phyloP scores from a whole-genome alignment of 495 filamentous ascomycete species.

The Durotheca rogersii region DNA sequence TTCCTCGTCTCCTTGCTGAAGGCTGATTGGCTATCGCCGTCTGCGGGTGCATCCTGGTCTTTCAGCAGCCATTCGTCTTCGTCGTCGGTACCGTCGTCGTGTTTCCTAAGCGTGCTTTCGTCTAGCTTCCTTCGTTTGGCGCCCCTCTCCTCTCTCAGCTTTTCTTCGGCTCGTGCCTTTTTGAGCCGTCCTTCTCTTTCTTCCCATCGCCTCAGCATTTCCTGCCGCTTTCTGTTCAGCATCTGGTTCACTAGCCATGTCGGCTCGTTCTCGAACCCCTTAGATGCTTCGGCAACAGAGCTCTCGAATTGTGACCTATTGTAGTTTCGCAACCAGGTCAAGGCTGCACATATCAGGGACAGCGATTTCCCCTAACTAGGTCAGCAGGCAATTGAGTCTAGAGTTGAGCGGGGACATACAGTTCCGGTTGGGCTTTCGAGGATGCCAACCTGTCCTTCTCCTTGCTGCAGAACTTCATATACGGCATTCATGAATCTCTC shows the following conservation, averaged over 20 bases:
- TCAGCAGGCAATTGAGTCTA: conserved; percentile 4
- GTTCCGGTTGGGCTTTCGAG: conserved; percentile 90
- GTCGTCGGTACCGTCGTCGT: conserved; percentile 47
- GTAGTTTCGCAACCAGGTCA: conserved; percentile 91
- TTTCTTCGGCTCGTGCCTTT: conserved; percentile 68
- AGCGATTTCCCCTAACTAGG: conserved; percentile 82
- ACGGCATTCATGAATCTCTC: conserved; percentile 84
- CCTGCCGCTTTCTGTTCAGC: conserved; percentile 64
- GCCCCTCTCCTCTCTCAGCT: conserved; percentile 53
- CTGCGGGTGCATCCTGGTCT: conserved; percentile 58
- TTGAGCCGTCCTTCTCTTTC: conserved; percentile 71
- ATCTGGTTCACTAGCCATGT: conserved; percentile 82
- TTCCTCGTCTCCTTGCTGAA: conserved; percentile 64
- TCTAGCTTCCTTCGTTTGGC: conserved; percentile 40
- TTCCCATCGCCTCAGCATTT: conserved; percentile 62
- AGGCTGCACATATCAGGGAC: conserved; percentile 86
- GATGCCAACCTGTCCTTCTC: conserved; percentile 77
- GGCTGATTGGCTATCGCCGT: conserved; percentile 33
- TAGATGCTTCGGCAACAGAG: conserved; percentile 32
- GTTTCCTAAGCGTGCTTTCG: conserved; percentile 28
- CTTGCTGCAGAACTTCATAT: conserved; percentile 77
- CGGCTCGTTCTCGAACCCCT: conserved; percentile 71
- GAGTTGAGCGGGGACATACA: conserved; percentile 38
- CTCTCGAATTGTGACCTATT: conserved; percentile 67
- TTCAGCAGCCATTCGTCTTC: conserved; percentile 76